Percentiles rank a stretch among this genome's conserved stretches.
phyloP scores from a whole-genome alignment of 305 asterid genomes.

The Solanum hybrid region DNA sequence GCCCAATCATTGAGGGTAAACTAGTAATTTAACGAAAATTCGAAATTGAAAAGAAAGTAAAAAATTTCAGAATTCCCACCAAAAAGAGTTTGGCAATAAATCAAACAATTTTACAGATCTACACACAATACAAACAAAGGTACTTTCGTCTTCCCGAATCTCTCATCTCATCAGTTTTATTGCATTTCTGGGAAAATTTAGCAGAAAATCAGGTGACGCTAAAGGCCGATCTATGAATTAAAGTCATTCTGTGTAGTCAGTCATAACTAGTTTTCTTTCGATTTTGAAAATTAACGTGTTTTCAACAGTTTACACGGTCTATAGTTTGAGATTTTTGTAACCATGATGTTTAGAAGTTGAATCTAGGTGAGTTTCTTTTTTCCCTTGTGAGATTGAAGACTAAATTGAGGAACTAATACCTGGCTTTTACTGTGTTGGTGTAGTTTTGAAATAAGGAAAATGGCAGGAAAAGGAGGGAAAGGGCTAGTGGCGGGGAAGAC shows the following conservation, averaged over 20 bases:
- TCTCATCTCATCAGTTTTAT: neutral
- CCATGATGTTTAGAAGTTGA: neutral
- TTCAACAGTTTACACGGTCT: neutral
- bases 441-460: constrained; percentile 9
- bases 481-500: constrained; percentile 96
- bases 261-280: neutral
- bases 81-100: neutral
- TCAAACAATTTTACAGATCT: neutral
- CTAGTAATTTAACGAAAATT: neutral
- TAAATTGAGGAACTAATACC: neutral
- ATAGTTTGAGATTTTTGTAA: neutral
- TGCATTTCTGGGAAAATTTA: neutral
- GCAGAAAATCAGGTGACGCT: neutral
- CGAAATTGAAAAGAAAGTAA: neutral
- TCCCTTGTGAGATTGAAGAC: neutral
- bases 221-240: neutral
- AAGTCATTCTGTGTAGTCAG: neutral
- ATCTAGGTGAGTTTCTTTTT: neutral
- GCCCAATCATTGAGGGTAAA: neutral
- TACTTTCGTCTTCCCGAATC: neutral
- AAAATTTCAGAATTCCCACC: neutral
- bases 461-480: constrained; percentile 99
- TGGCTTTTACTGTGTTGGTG: neutral
- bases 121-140: neutral
- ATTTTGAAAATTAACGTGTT: neutral